Conservation (phyloP, 495 filamentous ascomycete species). For the Penicillium macrosclerotiorum region DNA sequence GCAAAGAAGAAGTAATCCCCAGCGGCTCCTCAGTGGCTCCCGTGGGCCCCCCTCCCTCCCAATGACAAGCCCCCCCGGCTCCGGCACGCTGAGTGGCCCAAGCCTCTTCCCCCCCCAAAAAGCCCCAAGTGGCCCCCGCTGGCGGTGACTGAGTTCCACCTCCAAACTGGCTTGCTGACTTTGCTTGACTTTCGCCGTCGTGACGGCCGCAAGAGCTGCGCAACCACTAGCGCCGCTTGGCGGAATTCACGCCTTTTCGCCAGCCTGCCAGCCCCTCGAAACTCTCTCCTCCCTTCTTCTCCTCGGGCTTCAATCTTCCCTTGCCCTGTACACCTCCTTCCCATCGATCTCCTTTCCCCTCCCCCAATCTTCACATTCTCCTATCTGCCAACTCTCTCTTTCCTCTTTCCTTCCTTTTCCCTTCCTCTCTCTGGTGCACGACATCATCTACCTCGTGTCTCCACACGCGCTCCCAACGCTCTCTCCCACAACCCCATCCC, state of each 20-base stretch:
- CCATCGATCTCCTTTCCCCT: constrained; percentile 4
- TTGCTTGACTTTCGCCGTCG: constrained; percentile 22
- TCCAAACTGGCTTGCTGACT: too few relatives aligned
- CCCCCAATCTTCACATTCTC: constrained; percentile 6
- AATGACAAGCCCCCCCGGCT: too few relatives aligned
- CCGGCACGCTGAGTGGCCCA: too few relatives aligned
- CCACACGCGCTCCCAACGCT: constrained; percentile 4
- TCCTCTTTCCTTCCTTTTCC: constrained; percentile 12
- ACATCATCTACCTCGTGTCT: constrained; percentile 3
- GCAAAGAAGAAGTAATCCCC: too few relatives aligned
- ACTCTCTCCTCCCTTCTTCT: constrained; percentile 34
- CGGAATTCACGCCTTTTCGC: constrained; percentile 44
- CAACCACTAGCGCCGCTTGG: constrained; percentile 52
- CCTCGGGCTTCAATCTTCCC: constrained; percentile 22
- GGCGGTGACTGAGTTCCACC: too few relatives aligned
- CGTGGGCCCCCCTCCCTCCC: too few relatives aligned
- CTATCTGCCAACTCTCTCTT: too few relatives aligned
- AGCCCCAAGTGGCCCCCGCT: too few relatives aligned
- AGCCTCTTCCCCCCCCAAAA: too few relatives aligned
- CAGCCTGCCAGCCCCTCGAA: constrained; percentile 51
- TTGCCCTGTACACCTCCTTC: constrained; percentile 15
- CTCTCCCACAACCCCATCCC: background rate
- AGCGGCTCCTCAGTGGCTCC: too few relatives aligned
- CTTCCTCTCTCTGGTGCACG: constrained; percentile 11
- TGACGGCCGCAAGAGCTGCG: constrained; percentile 42